phyloP scores from a whole-genome alignment of 495 filamentous ascomycete genomes.

The Cercophora sp. region DNA sequence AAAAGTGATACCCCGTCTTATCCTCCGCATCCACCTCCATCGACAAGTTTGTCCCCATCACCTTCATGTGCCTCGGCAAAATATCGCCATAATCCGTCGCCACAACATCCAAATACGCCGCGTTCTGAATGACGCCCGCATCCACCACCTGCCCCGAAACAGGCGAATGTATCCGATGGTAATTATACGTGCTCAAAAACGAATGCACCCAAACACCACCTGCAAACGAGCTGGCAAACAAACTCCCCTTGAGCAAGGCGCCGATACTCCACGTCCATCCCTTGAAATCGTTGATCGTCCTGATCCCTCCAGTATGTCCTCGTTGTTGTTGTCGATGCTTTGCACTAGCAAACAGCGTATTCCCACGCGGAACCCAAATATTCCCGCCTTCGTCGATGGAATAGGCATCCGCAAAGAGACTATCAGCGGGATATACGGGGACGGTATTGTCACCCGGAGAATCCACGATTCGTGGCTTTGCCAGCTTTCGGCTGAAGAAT shows the following conservation, averaged over 20 bases:
- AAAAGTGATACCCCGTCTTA: no score
- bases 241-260: not conserved
- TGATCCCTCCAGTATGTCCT: no score
- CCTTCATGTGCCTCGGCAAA: no score
- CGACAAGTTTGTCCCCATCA: no score
- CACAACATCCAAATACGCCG: conserved; percentile 6
- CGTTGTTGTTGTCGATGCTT: no score
- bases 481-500: conserved; percentile 3
- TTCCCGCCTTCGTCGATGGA: not conserved
- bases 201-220: conserved; percentile 1
- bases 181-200: conserved; percentile 2
- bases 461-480: not conserved
- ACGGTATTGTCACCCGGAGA: not conserved
- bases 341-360: no score
- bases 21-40: no score
- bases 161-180: conserved; percentile 4
- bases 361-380: no score
- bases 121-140: not conserved
- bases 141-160: conserved; percentile 5
- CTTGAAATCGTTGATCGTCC: not conserved
- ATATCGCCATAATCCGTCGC: no score
- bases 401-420: not conserved
- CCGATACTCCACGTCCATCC: not conserved
- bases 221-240: not conserved
- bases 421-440: conserved; percentile 6